A percentile compares a stretch with the other conserved stretches of the same genome.
Conservation (phyloP, 164 flowering plant species). For the Hamamelis virginiana region DNA sequence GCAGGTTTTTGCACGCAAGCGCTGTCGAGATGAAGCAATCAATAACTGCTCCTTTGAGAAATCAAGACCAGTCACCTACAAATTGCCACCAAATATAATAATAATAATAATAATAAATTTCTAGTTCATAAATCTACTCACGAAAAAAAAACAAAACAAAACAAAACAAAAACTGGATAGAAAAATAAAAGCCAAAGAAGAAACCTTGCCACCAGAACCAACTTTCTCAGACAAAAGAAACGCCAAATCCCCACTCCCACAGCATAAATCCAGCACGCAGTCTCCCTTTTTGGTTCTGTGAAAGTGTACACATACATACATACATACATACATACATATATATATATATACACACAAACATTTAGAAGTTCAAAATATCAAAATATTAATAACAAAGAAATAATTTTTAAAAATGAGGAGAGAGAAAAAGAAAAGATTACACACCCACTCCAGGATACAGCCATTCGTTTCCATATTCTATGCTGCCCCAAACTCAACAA, state of each 20-base stretch:
- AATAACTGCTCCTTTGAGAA: conserved; percentile 71
- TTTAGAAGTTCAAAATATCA: conserved; percentile 3
- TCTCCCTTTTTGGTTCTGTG: conserved; percentile 72
- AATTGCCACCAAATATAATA: neutral
- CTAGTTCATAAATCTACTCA: too few relatives aligned
- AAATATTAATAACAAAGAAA: too few relatives aligned
- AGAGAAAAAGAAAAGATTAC: neutral
- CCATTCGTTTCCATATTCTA: conserved; percentile 90
- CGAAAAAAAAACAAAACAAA: too few relatives aligned
- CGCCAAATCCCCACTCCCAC: conserved; percentile 96
- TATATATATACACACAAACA: neutral
- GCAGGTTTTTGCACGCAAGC: conserved; percentile 44
- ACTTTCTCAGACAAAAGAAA: conserved; percentile 89
- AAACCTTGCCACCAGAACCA: conserved; percentile 72
- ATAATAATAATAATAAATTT: too few relatives aligned
- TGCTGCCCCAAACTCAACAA: conserved; percentile 85
- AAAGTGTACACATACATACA: neutral
- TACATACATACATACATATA: neutral
- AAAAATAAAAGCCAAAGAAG: neutral
- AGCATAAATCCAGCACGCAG: conserved; percentile 82
- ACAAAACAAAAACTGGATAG: too few relatives aligned
- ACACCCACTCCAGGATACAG: conserved; percentile 93
- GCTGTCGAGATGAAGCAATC: conserved; percentile 73
- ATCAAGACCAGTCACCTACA: conserved; percentile 85
- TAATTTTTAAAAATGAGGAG: neutral